Percentiles rank a stretch among this genome's conserved stretches.
Conservation (phyloP, 352 stramenopile species). For the Phytophthora gonapodyides region DNA sequence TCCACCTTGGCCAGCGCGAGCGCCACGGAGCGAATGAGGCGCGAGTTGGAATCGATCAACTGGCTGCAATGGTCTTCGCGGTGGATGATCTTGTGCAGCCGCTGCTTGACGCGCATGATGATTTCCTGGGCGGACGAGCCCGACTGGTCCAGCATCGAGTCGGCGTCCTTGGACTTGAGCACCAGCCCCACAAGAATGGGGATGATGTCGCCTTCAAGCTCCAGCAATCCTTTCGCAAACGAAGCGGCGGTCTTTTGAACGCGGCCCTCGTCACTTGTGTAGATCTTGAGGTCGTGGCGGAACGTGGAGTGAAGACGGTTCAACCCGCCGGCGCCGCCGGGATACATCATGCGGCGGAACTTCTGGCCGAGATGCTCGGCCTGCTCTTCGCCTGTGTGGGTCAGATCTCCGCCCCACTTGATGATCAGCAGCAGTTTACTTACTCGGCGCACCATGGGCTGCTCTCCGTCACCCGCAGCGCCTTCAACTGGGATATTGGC, state of each 20-base stretch:
- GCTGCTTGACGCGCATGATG: conserved; percentile 90
- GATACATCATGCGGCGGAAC: conserved; percentile 91
- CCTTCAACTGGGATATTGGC: conserved; percentile 30
- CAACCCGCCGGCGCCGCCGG: conserved; percentile 93
- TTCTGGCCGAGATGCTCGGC: conserved; percentile 94
- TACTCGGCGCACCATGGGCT: conserved; percentile 36
- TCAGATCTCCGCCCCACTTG: conserved; percentile 99
- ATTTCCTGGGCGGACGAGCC: conserved; percentile 94
- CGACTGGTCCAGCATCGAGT: conserved; percentile 99
- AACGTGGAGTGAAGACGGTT: conserved; percentile 99
- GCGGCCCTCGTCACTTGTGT: conserved; percentile 98
- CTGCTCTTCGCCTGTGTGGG: conserved; percentile 96
- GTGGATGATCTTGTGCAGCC: conserved; percentile 87
- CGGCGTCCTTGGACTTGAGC: conserved; percentile 87
- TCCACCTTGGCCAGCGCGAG: conserved; percentile 78
- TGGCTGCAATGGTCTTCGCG: conserved; percentile 79
- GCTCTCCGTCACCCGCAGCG: conserved; percentile 35
- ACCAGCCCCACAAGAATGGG: conserved; percentile 98
- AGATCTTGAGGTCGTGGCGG: conserved; percentile 99
- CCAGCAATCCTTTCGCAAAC: conserved; percentile 98
- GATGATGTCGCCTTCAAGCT: conserved; percentile 99
- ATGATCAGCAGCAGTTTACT: conserved; percentile 98
- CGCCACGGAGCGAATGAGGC: conserved; percentile 80
- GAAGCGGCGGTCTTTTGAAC: conserved; percentile 99
- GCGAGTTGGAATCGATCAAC: conserved; percentile 78